Evolutionary conservation across 495 filamentous ascomycete species (phyloP).

Genomic region (Extremus antarcticus): DNA sequence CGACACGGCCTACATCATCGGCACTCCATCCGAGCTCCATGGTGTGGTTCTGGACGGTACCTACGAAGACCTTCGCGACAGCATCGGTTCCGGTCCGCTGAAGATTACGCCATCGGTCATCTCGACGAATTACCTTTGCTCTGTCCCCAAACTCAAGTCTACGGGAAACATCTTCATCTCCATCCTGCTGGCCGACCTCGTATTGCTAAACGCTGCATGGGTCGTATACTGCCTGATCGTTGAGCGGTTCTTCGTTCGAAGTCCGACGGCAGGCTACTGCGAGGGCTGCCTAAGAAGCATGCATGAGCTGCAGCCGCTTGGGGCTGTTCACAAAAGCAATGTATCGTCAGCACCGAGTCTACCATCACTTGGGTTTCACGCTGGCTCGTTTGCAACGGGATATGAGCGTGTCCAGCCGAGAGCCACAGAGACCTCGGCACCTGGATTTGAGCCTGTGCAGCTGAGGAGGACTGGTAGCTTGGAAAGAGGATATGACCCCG

Average conservation of each 20-base stretch:
- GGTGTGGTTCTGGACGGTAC: not conserved
- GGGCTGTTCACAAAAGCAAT: not conserved
- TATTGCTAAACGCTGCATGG: constrained; percentile 22
- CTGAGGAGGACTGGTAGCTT: no score
- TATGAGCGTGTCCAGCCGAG: no score
- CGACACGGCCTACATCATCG: not conserved
- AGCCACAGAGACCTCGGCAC: no score
- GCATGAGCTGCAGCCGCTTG: not conserved
- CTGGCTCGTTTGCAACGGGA: no score
- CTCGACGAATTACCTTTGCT: constrained; percentile 25
- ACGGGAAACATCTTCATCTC: constrained; percentile 22
- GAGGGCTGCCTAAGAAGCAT: not conserved
- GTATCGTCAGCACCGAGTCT: no score
- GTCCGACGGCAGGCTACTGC: not conserved
- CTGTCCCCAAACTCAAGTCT: constrained; percentile 26
- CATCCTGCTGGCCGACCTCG: constrained; percentile 27
- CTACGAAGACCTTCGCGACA: not conserved
- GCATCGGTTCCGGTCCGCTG: constrained; percentile 5
- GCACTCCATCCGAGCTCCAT: not conserved
- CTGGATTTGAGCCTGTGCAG: no score
- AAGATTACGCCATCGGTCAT: constrained; percentile 21
- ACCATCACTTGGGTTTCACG: no score
- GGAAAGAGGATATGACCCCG: no score
- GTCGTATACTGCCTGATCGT: not conserved
- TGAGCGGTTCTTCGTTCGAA: not conserved